Evolutionary conservation across 805 yeast species (phyloP), one percentile per base, ranked within the genome.

Genomic region (Kluyveromyces lactis): DNA sequence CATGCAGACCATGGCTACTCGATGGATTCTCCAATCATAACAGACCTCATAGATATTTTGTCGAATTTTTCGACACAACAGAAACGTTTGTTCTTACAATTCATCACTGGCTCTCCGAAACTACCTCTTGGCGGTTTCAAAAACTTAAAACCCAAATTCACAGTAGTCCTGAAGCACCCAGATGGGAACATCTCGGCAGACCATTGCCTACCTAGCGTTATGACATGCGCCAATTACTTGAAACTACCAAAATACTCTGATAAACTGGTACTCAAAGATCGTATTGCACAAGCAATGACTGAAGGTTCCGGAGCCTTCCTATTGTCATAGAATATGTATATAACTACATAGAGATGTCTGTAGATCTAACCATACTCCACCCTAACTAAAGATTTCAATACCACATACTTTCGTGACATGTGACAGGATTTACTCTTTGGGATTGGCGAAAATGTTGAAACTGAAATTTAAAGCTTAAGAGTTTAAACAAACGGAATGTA

Each of bases 141-240:
- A 50, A 73, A 83, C 0, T 65, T 90, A 40, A 71, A 73, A 33
- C 98, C 98, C 0, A 81, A 73, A 39, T 71, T 90, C 34, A 90
- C 97, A 0, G 87, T 92, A 26, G 97, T 92, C 2, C 64, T 86
- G 44, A 87, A 86, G 55, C 79, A 73, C 42, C 72, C 81, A n/a
- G 97, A 90, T 38, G 78, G 73, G 34, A 81, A 79, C 0, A 56
- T 74, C 18, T 60, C 64, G 10, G 72, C 84, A 4, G 95, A 90
- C 59, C 86, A 79, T 44, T 87, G 81, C 53, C 67, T 92, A 41
- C 97, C 98, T 2, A 86, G 95, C 62, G 98, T 92, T 2, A 90
- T 90, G 98, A 90, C 98, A 0, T 90, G 98, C 67, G 97, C 95
- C 3, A 90, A 90, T 56, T 92, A 90, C 55, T 68, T 90, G 48